Evolutionary conservation across 352 stramenopile species (phyloP).

Genomic region (Pythium coloratum): DNA sequence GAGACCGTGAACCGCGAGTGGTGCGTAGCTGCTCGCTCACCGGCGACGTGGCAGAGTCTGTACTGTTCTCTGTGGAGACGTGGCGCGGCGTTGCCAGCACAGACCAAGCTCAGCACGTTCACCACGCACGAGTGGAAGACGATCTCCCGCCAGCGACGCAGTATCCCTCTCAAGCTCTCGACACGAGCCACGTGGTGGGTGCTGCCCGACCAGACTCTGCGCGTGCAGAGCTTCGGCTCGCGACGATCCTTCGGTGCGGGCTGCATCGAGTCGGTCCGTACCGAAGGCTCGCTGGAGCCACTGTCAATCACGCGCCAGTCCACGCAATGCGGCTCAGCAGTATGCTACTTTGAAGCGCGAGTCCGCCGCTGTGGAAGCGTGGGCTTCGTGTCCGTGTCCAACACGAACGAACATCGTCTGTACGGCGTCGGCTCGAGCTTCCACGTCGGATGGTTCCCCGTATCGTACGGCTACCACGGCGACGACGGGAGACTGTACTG

Average conservation of each 20-base stretch:
- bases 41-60: constrained; percentile 28
- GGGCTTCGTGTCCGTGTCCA: constrained; percentile 27
- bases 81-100: background rate
- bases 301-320: constrained; percentile 4
- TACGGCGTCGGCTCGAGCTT: constrained; percentile 37
- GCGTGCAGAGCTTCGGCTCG: constrained; percentile 38
- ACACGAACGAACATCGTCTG: constrained; percentile 4
- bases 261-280: constrained; percentile 37
- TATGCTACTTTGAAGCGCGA: constrained; percentile 41
- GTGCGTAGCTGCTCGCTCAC: constrained; percentile 11
- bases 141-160: constrained; percentile 22
- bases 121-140: constrained; percentile 21
- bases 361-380: constrained; percentile 32
- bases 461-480: constrained; percentile 44
- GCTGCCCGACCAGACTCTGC: constrained; percentile 23
- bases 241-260: constrained; percentile 25
- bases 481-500: constrained; percentile 38
- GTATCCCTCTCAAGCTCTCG: constrained; percentile 22
- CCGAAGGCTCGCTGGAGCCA: constrained; percentile 16
- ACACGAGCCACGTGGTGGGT: constrained; percentile 34
- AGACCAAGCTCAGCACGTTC: background rate
- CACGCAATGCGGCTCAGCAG: background rate
- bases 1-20: constrained; percentile 30
- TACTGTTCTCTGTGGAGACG: constrained; percentile 29
- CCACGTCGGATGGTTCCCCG: constrained; percentile 39